phyloP scores from a whole-genome alignment of 371 early-diverging fungal species.

The Mucor sp. region DNA sequence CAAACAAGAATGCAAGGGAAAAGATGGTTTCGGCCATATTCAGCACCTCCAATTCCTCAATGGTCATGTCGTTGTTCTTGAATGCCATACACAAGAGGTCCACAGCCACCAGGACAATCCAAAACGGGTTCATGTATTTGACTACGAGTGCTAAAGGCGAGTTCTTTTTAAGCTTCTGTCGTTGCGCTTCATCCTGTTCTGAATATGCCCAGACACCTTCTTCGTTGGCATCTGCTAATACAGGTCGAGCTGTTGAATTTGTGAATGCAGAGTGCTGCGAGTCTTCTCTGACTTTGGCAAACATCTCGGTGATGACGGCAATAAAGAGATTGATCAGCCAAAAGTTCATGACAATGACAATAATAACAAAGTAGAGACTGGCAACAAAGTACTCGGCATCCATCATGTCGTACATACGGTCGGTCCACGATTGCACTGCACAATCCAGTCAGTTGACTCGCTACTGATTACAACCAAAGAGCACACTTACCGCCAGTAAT shows the following conservation, averaged over 20 bases:
- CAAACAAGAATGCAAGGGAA: constrained; percentile 57
- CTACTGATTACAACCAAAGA: background rate
- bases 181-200: constrained; percentile 4
- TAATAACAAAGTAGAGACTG: constrained; percentile 61
- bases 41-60: constrained; percentile 24
- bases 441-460: background rate
- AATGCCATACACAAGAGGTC: constrained; percentile 59
- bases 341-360: constrained; percentile 69
- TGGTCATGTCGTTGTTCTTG: constrained; percentile 47
- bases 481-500: constrained; percentile 44
- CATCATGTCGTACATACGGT: constrained; percentile 72
- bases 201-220: constrained; percentile 52
- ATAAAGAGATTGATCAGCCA: constrained; percentile 75
- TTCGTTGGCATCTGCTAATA: constrained; percentile 46
- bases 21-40: constrained; percentile 54
- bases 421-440: constrained; percentile 71
- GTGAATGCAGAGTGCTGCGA: constrained; percentile 68
- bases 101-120: constrained; percentile 50
- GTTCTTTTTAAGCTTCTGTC: constrained; percentile 13
- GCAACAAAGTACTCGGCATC: constrained; percentile 63
- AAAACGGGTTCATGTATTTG: constrained; percentile 43
- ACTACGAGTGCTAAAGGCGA: constrained; percentile 24
- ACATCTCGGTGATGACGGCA: constrained; percentile 73
- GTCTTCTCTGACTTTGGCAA: constrained; percentile 73
- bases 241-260: constrained; percentile 40